Evolutionary conservation across 2,329 filamentous ascomycete species (phyloP), one percentile per base, ranked within the genome.

Genomic region (Tolypocladium sp.): DNA sequence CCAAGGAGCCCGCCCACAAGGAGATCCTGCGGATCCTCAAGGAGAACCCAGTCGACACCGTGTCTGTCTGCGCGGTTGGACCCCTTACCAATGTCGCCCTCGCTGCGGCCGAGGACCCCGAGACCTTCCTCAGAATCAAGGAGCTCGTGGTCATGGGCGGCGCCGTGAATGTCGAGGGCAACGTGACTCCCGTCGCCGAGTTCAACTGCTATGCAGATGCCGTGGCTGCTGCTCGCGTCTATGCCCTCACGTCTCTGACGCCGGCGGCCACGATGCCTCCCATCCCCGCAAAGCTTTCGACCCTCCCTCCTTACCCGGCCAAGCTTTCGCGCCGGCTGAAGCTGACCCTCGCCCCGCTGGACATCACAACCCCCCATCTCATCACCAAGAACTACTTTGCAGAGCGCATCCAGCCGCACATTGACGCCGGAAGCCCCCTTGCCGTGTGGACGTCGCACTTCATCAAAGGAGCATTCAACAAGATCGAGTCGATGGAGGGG

Each of bases 121-220:
- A 93, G 73, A 88, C 92, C 0, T 97, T 99, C 73, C 80, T 99
- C 58, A 85, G 86, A 51, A 90, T 87, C 55, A 96, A 95, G 72
- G 92, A 97, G 73, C 83, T 99, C 3, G 88, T 96, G 4, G 90
- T 97, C 54, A 99, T 99, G 94, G 94, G 93, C 60, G 94, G 94
- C 61, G 87, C 90, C 30, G 83, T 99, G 58, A 81, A 89, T 60
- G 77, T 86, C 52, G 82, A 86, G 56, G 94, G 94, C 65, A 99
- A 99, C 73, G 86, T 90, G 68, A 87, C 85, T 53, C 93, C 94
- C 2, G 84, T 88, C 15, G 91, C 90, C 63, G 94, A 99, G 72
- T 99, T 99, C 82, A 99, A 99, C 78, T 89, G 89, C 59, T 96
- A 91, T 69, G 92, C 94, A 60, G 95, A 99, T 71, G 81, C 89